Evolutionary conservation across 2,329 filamentous ascomycete genomes (phyloP).

Genomic region (Thelonectria olida): DNA sequence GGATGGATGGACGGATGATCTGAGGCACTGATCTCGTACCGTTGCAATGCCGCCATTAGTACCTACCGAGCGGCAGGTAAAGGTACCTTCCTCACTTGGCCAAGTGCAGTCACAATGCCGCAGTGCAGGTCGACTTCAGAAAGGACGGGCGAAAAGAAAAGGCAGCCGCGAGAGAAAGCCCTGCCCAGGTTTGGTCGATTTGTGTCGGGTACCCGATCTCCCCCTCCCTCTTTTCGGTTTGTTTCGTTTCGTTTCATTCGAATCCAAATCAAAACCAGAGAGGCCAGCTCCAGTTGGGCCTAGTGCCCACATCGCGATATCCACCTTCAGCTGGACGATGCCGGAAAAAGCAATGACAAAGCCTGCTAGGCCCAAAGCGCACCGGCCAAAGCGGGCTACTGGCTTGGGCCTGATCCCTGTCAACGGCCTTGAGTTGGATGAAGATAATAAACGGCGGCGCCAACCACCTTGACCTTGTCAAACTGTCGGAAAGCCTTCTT

Average conservation of each 20-base stretch:
- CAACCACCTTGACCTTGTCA: constrained; percentile 8
- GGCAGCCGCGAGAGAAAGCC: no score
- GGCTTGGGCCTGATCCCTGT: constrained; percentile 9
- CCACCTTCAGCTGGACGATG: constrained; percentile 17
- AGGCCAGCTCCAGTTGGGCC: neutral
- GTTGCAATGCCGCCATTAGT: no score
- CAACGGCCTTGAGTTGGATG: constrained; percentile 12
- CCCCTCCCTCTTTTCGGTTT: neutral
- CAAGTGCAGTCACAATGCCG: no score
- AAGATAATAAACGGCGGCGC: constrained; percentile 21
- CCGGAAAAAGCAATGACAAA: constrained; percentile 18
- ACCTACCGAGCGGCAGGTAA: no score
- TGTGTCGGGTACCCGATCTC: neutral
- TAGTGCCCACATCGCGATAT: neutral
- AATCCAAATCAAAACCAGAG: neutral
- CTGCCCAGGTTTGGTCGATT: no score
- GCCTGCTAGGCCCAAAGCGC: constrained; percentile 9
- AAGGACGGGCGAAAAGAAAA: neutral
- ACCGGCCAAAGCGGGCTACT: constrained; percentile 2
- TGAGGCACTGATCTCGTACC: no score
- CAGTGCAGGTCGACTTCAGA: no score
- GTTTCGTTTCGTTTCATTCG: constrained; percentile 18
- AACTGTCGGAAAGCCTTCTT: constrained; percentile 8
- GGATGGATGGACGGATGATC: no score
- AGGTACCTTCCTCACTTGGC: no score